A percentile compares a stretch with the other conserved stretches of the same genome.
Conservation (phyloP, 345 rosid genomes). For the Noccaea bulbosa region DNA sequence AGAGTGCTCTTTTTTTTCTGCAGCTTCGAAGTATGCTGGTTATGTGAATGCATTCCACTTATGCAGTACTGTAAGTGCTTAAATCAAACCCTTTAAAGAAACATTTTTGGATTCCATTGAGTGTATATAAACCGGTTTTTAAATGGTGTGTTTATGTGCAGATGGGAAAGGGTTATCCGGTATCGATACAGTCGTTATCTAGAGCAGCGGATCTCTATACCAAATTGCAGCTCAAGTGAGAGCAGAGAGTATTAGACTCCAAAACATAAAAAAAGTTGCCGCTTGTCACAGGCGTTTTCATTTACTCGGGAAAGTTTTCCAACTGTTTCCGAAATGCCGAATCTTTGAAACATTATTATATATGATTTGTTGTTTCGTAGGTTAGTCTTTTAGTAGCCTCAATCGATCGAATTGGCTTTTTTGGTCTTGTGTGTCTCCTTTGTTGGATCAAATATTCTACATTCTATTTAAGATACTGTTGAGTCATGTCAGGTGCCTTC, state of each 20-base stretch:
- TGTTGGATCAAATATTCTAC: too few relatives aligned
- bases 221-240: conserved; percentile 58
- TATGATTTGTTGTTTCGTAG: conserved; percentile 30
- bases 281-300: conserved; percentile 14
- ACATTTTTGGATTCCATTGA: neutral
- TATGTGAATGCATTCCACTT: conserved; percentile 74
- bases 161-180: conserved; percentile 88
- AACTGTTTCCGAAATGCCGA: conserved; percentile 11
- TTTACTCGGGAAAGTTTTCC: neutral
- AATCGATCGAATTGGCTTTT: too few relatives aligned
- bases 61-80: conserved; percentile 75
- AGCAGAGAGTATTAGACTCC: neutral
- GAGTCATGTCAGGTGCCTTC: too few relatives aligned
- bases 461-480: too few relatives aligned
- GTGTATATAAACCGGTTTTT: neutral
- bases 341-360: conserved; percentile 13
- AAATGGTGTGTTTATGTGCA: conserved; percentile 43
- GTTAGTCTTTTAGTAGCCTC: conserved; percentile 16
- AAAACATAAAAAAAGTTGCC: conserved; percentile 11
- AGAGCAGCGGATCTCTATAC: conserved; percentile 83
- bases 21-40: conserved; percentile 97
- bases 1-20: conserved; percentile 31
- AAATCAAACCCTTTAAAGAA: conserved; percentile 5
- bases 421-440: too few relatives aligned
- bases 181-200: conserved; percentile 89